Conservation (phyloP, 768 basidiomycete genomes). For the Boletus patriciae region DNA sequence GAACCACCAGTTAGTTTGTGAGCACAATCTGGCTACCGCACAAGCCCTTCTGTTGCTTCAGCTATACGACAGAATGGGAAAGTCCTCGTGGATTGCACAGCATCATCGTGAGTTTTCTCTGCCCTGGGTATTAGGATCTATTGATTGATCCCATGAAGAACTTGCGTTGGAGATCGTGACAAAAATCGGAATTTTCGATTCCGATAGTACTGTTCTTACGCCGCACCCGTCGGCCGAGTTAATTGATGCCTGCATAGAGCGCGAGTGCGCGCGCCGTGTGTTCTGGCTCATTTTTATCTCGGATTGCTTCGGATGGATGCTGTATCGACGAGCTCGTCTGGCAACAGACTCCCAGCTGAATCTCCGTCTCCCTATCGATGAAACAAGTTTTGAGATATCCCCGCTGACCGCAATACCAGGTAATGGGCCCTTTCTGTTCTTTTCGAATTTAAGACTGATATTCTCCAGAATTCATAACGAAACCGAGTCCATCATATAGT, state of each 20-base stretch:
- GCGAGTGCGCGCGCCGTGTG: conserved; percentile 76
- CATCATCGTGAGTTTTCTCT: conserved; percentile 31
- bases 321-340: conserved; percentile 37
- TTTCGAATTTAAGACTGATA: conserved; percentile 7
- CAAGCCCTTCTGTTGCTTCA: conserved; percentile 76
- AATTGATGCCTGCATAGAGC: conserved; percentile 63
- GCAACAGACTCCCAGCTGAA: conserved; percentile 47
- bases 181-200: conserved; percentile 61
- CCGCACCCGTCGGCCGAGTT: conserved; percentile 59
- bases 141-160: conserved; percentile 44
- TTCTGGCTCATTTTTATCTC: conserved; percentile 77
- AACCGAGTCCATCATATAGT: conserved; percentile 58
- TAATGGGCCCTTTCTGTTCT: conserved; percentile 10
- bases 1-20: conserved; percentile 56
- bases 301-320: conserved; percentile 46
- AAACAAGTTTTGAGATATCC: conserved; percentile 76
- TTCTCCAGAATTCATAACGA: conserved; percentile 62
- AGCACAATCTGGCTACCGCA: conserved; percentile 66
- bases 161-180: conserved; percentile 63
- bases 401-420: conserved; percentile 40
- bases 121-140: not conserved
- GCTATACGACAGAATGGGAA: conserved; percentile 57
- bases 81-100: conserved; percentile 31
- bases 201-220: conserved; percentile 60
- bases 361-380: conserved; percentile 75